A percentile compares a stretch with the other conserved stretches of the same genome.
Evolutionary conservation across 345 rosid species (phyloP).

Genomic region (Acer campestre): DNA sequence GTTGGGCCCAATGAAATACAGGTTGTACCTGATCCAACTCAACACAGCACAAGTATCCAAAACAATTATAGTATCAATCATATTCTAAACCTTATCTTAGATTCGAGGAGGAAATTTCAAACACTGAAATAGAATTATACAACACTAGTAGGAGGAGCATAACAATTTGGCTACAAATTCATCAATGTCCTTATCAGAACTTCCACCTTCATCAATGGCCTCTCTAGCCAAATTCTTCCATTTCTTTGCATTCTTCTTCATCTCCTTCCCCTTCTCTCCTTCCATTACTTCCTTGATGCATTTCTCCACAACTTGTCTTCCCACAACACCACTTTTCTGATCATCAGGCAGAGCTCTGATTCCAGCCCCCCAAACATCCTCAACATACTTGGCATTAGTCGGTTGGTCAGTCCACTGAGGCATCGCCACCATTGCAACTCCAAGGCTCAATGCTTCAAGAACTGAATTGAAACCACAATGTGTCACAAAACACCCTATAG

Average conservation of each 20-base stretch:
- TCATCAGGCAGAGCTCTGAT: conserved; percentile 24
- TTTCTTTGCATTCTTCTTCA: conserved; percentile 24
- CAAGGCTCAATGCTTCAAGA: conserved; percentile 46
- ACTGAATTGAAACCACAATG: conserved; percentile 52
- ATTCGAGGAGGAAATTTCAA: too few relatives aligned
- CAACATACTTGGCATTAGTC: conserved; percentile 39
- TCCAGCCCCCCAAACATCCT: conserved; percentile 47
- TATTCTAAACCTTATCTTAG: too few relatives aligned
- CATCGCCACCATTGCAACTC: conserved; percentile 49
- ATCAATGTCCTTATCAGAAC: conserved; percentile 34
- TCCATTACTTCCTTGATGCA: conserved; percentile 37
- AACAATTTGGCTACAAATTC: conserved; percentile 24
- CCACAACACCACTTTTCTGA: conserved; percentile 26
- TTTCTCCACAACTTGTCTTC: conserved; percentile 19
- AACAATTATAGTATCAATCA: too few relatives aligned
- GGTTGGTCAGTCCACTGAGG: conserved; percentile 54
- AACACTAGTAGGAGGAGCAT: not conserved
- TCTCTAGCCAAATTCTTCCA: conserved; percentile 35
- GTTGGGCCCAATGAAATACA: too few relatives aligned
- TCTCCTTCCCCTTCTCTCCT: conserved; percentile 30
- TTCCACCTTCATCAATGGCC: conserved; percentile 34
- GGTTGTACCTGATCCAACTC: too few relatives aligned
- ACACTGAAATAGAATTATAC: too few relatives aligned
- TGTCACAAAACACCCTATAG: conserved; percentile 45
- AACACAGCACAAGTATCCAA: too few relatives aligned